Base-by-base conservation (phyloP, 1,139 yeast genomes). In the Lodderomyces elongisporus region DNA sequence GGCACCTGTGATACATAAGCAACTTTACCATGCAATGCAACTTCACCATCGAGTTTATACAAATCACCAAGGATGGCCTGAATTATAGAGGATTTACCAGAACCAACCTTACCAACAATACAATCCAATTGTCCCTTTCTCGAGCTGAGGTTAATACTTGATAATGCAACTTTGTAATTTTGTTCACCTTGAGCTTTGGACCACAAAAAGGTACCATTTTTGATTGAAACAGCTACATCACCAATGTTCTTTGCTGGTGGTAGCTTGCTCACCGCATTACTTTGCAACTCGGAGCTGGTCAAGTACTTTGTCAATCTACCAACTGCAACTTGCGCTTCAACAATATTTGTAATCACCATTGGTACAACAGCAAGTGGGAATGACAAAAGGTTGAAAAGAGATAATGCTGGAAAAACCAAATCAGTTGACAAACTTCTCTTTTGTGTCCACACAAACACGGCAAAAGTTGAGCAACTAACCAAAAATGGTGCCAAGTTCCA, bases 301-400 rank as follows among this genome's bases (percentile, higher is more conserved):
- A 91, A 70, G 59, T 85, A 91, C 26, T 73, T 70, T 3, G 79
- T 74, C 48, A 91, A 71, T 68, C 98, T 80, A 9, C 69, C 66
- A 34, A 87, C 58, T 5, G 98, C 91, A 33, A 91, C 97, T 46
- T 85, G 84, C 1, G 96, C 89, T 58, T 91, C 98, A 40, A 91
- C 81, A 37, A 87, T 61, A 34, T 85, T 74, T 17, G 95, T 81
- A 43, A 91, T 77, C 14, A 91, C 93, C 77, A 79, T 85, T 30
- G 98, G 98, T 42, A 91, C 72, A 27, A 87, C 84, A n/a, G 95
- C 91, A 45, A 91, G 70, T 33, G 99, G 98, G 75, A 93, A 91
- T 2, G 83, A 73, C 41, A 91, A 70, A 52, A 91, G 66, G 55
- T 89, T 91, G 62, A 84, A 84, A 44, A 91, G 69, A 1, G 96